A percentile compares a stretch with the other conserved stretches of the same genome.
Conservation (phyloP, 148 eudicot species). For the Diospyros kaki region DNA sequence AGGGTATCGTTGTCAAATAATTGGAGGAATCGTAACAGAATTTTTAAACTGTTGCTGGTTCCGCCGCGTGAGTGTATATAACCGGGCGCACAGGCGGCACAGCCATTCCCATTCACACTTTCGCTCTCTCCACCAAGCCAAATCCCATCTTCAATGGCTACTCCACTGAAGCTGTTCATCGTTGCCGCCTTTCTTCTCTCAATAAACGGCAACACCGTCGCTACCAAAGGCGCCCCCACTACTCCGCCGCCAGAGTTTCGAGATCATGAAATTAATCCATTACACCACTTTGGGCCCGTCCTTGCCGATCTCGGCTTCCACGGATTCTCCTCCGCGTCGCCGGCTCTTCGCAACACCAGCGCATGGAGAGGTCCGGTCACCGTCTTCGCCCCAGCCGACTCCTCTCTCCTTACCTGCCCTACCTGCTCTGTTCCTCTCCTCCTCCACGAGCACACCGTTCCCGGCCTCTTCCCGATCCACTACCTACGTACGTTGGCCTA, state of each 20-base stretch:
- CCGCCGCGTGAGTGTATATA: no score
- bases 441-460: constrained; percentile 66
- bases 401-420: constrained; percentile 58
- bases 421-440: constrained; percentile 57
- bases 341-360: constrained; percentile 34
- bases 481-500: constrained; percentile 47
- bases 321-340: constrained; percentile 34
- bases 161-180: neutral
- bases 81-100: no score
- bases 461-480: constrained; percentile 55
- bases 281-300: constrained; percentile 25
- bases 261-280: constrained; percentile 1
- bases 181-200: constrained; percentile 2
- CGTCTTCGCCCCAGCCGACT: constrained; percentile 64
- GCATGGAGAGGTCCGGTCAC: constrained; percentile 46
- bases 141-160: neutral
- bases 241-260: neutral
- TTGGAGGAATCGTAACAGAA: no score
- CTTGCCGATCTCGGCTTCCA: constrained; percentile 62
- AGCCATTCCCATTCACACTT: neutral
- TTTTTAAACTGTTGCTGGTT: no score
- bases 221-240: neutral
- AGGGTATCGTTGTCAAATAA: no score
- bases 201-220: constrained; percentile 17
- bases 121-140: neutral